phyloP scores from a whole-genome alignment of 805 yeast species.

The Millerozyma acaciae region DNA sequence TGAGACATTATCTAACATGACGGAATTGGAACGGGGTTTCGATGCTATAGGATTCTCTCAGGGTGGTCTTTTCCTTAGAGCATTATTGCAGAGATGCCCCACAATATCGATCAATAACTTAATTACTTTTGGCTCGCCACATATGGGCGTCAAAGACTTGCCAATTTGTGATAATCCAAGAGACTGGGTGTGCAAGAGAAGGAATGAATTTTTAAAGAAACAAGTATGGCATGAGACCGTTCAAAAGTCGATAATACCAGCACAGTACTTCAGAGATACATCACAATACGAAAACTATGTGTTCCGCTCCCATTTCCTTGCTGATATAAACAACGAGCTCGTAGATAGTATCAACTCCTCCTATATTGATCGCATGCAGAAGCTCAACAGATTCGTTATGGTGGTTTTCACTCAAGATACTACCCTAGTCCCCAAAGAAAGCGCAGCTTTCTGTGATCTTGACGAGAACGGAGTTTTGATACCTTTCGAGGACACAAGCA shows the following conservation, averaged over 20 bases:
- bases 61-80: slow-evolving; percentile 78
- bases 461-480: slow-evolving; percentile 42
- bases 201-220: slow-evolving; percentile 50
- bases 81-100: slow-evolving; percentile 57
- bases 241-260: slow-evolving; percentile 60
- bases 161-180: slow-evolving; percentile 49
- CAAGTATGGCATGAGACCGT: slow-evolving; percentile 59
- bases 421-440: slow-evolving; percentile 70
- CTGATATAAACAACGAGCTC: slow-evolving; percentile 63
- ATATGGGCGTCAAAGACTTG: slow-evolving; percentile 67
- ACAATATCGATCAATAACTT: slow-evolving; percentile 40
- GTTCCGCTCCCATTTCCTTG: slow-evolving; percentile 54
- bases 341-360: slow-evolving; percentile 25
- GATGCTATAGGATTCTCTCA: slow-evolving; percentile 79
- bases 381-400: slow-evolving; percentile 53
- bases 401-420: slow-evolving; percentile 57
- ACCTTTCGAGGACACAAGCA: slow-evolving; percentile 44
- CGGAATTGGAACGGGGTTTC: slow-evolving; percentile 52
- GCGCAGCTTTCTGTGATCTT: slow-evolving; percentile 61
- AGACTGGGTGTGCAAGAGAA: slow-evolving; percentile 57
- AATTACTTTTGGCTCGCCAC: slow-evolving; percentile 79
- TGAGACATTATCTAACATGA: slow-evolving; percentile 42
- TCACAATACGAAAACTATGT: slow-evolving; percentile 50
- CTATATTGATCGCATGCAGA: slow-evolving; percentile 42
- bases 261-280: slow-evolving; percentile 73